These are phyloP conservation scores for Podila epigama DNA, from an alignment of 192 early-diverging fungal species.

Conservation along the genomic window DNA sequence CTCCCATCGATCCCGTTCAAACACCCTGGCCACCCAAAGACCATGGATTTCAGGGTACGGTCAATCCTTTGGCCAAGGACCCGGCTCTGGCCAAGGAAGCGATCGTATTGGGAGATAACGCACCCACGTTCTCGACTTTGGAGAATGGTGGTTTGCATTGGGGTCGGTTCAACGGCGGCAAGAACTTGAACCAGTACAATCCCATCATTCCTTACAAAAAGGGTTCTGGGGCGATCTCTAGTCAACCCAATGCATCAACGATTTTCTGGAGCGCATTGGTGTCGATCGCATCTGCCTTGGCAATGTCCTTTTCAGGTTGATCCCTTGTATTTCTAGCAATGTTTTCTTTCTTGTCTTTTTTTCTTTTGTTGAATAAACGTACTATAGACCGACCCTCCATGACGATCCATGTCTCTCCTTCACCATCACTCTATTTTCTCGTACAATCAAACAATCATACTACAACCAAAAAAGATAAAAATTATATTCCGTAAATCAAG, in stretches of 20 bases:
- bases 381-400: too few species aligned
- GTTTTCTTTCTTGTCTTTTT: neutral
- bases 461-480: neutral
- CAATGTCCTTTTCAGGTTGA: neutral
- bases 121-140: conserved; percentile 26
- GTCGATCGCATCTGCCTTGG: neutral
- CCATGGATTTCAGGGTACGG: conserved; percentile 27
- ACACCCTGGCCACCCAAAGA: conserved; percentile 35
- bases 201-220: neutral
- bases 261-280: neutral
- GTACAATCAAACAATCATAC: conserved; percentile 4
- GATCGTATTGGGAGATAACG: conserved; percentile 23
- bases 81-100: conserved; percentile 19
- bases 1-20: conserved; percentile 53
- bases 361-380: too few species aligned
- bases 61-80: conserved; percentile 25
- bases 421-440: too few species aligned
- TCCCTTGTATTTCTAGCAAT: neutral
- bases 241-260: too few species aligned
- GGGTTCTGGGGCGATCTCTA: neutral
- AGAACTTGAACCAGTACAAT: conserved; percentile 1
- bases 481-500: neutral
- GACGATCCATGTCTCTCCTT: too few species aligned
- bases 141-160: conserved; percentile 36
- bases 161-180: conserved; percentile 18